Evolutionary conservation across 371 early-diverging fungal species (phyloP), one percentile per base, ranked within the genome.

Genomic region (Mucor velutinosus): DNA sequence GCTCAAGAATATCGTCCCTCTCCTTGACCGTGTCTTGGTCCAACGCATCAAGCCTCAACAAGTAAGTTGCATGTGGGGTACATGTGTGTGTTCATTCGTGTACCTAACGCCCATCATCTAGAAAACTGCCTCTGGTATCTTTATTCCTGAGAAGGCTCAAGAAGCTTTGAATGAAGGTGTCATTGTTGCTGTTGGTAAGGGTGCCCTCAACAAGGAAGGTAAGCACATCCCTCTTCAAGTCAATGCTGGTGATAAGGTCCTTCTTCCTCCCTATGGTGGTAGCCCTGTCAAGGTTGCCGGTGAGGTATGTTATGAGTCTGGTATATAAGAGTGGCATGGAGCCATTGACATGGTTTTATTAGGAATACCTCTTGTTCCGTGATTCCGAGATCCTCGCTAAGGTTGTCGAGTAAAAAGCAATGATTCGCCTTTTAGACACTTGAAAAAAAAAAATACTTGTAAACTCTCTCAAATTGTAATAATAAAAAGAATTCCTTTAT

Each of bases 81-180:
- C 0, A 2, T 30, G 17, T 60, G 41, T 17, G 41, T 41, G 41
- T 41, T 15, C 4, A 17, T 41, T 0, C 4, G 41, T 41, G 41
- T 41, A 17, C 12, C 37, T 35, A 12, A 35, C 37, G 37, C 37
- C 2, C 37, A 12, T 35, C 37, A 1, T 10, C 4, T 81, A 96
- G 95, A 88, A 96, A 86, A 98, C 99, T 56, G 94, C 96, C 37
- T 83, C 94, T 21, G 99, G 99, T 77, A 89, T 99, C 75, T 93
- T 87, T 79, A 95, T 99, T 60, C 99, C 99, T 60, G 97, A 98
- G 81, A 97, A 97, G 88, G 93, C 98, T 15, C 95, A 97, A 78
- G 98, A 97, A 87, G 76, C 92, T 53, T 81, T 95, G 66, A 96
- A 97, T 87, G 95, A 96, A 82, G 99, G 94, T 65, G 66, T 92